A percentile compares a stretch with the other conserved stretches of the same genome.
These are phyloP conservation scores for Saccharum officinarum DNA, from an alignment of 176 grass and related monocot genomes.

Conservation along the genomic window DNA sequence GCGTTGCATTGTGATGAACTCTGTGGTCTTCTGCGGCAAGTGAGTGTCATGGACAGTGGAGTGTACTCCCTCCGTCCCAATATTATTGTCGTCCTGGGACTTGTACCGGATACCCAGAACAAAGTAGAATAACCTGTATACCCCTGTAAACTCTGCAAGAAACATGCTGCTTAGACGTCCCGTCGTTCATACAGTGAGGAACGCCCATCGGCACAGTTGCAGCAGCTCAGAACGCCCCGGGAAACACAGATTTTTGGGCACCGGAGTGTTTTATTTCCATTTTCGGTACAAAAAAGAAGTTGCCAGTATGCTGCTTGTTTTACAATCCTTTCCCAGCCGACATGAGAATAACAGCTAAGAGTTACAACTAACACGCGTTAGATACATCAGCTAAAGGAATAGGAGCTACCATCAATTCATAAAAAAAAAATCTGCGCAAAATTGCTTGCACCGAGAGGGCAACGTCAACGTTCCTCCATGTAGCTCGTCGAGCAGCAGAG, in stretches of 20 bases:
- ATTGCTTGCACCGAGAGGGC: conserved; percentile 25
- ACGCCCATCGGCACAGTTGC: too few species aligned
- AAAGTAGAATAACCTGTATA: too few species aligned
- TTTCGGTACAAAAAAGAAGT: not conserved
- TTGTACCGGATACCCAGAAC: too few species aligned
- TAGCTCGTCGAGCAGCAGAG: not conserved
- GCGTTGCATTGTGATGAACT: not conserved
- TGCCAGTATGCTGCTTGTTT: not conserved
- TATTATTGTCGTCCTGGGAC: too few species aligned
- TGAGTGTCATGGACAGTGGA: too few species aligned
- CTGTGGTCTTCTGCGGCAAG: not conserved
- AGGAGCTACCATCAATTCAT: not conserved
- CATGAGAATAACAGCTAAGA: conserved; percentile 19
- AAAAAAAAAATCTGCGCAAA: conserved; percentile 23
- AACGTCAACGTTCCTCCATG: not conserved
- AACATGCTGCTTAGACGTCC: too few species aligned
- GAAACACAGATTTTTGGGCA: too few species aligned
- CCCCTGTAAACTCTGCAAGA: too few species aligned
- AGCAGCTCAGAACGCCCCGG: too few species aligned
- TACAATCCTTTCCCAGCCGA: conserved; percentile 17
- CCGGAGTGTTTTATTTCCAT: not conserved
- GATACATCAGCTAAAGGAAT: not conserved
- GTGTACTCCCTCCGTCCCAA: too few species aligned
- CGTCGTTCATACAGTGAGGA: too few species aligned
- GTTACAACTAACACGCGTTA: conserved; percentile 6